Conservation (phyloP, 306 rosid species). For the Sindora glabra region DNA sequence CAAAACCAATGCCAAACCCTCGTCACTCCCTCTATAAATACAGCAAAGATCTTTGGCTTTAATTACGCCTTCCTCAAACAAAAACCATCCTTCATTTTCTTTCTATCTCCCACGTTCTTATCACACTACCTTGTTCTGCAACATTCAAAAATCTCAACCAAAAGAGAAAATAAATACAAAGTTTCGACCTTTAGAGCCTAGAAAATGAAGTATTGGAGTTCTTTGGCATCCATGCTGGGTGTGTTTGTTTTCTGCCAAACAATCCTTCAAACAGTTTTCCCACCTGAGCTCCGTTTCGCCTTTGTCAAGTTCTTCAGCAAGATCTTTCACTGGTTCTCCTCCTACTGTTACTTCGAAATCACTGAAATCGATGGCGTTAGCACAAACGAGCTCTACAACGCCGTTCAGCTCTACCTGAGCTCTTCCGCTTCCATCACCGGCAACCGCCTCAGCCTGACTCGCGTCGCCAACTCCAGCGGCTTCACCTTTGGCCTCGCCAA, state of each 20-base stretch:
- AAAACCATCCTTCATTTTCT: not conserved
- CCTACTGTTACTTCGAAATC: constrained; percentile 79
- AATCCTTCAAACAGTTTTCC: constrained; percentile 67
- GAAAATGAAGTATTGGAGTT: constrained; percentile 76
- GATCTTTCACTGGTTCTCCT: constrained; percentile 63
- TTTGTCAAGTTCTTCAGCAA: constrained; percentile 38
- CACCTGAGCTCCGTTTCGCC: constrained; percentile 90
- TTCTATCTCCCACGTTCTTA: not conserved
- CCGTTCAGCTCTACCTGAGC: constrained; percentile 84
- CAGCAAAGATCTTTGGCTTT: not conserved
- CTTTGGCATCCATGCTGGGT: constrained; percentile 72
- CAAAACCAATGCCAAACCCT: not conserved
- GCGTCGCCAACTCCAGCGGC: constrained; percentile 77
- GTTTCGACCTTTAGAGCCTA: not conserved
- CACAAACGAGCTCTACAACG: constrained; percentile 98
- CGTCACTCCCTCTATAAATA: constrained; percentile 32
- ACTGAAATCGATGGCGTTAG: constrained; percentile 96
- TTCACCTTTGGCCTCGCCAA: constrained; percentile 81
- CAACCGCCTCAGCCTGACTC: constrained; percentile 68
- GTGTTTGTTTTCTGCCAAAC: constrained; percentile 85
- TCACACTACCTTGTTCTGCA: not conserved
- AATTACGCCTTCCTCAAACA: not conserved
- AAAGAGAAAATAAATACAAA: not conserved
- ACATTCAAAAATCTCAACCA: not conserved
- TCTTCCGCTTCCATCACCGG: constrained; percentile 64